Percentiles rank a stretch among this genome's conserved stretches.
Evolutionary conservation across 148 eudicot genomes (phyloP).

Genomic region (Persicaria maculosa): DNA sequence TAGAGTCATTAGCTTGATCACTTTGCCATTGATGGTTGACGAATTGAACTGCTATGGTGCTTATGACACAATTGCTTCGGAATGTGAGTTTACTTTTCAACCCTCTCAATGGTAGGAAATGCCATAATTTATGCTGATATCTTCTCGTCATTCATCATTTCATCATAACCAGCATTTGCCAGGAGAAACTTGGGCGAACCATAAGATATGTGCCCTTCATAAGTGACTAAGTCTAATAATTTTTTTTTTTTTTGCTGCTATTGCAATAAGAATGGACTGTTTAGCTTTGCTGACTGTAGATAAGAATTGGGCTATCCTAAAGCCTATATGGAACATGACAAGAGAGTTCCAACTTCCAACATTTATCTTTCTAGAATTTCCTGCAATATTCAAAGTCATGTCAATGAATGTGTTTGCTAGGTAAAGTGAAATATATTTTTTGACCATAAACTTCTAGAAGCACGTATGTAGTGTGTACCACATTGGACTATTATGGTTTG

Average conservation of each 20-base stretch:
- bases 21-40: neutral
- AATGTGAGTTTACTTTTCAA: neutral
- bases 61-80: neutral
- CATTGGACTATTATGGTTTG: neutral
- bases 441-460: neutral
- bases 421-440: neutral
- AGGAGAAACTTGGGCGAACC: neutral
- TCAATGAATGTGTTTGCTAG: neutral
- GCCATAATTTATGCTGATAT: neutral
- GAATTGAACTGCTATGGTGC: neutral
- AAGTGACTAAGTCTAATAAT: neutral
- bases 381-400: neutral
- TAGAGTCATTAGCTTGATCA: neutral
- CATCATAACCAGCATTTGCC: neutral
- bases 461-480: neutral
- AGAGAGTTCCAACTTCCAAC: neutral
- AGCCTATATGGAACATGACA: neutral
- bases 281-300: neutral
- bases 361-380: neutral
- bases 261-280: neutral
- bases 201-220: neutral
- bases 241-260: neutral
- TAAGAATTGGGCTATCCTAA: neutral
- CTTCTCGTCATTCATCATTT: neutral
- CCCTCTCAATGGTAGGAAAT: neutral